phyloP scores from a whole-genome alignment of 2,329 filamentous ascomycete species.

The Paracorniculantispora psalliotae region DNA sequence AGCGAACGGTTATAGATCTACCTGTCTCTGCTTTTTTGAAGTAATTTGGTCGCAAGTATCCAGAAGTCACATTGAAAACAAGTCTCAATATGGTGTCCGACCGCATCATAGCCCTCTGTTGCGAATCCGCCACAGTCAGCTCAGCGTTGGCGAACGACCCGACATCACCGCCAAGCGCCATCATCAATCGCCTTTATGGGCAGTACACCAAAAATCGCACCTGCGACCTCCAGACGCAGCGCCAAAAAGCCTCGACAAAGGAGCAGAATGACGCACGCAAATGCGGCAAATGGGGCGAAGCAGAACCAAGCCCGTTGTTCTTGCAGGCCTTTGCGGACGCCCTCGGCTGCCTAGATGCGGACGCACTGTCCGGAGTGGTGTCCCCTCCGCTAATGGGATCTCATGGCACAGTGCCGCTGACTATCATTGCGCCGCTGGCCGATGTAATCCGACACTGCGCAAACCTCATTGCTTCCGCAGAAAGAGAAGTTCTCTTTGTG shows the following conservation, averaged over 20 bases:
- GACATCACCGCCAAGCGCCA: conserved; percentile 44
- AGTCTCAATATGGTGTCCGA: conserved; percentile 26
- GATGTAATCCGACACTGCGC: conserved; percentile 71
- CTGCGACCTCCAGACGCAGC: conserved; percentile 11
- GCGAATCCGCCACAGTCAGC: conserved; percentile 49
- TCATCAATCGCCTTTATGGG: conserved; percentile 52
- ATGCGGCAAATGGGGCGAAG: conserved; percentile 64
- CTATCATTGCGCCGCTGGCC: conserved; percentile 51
- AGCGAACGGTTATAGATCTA: too few species aligned
- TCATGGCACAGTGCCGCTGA: conserved; percentile 60
- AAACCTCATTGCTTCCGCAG: conserved; percentile 68
- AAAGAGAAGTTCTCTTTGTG: conserved; percentile 67
- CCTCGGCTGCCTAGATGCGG: conserved; percentile 48
- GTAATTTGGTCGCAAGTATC: too few species aligned
- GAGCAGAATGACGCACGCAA: conserved; percentile 48
- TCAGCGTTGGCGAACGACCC: conserved; percentile 52
- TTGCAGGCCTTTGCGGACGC: conserved; percentile 63
- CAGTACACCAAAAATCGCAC: conserved; percentile 18
- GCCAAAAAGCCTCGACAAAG: conserved; percentile 21
- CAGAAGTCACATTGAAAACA: too few species aligned
- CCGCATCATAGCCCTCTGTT: conserved; percentile 46
- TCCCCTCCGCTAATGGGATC: conserved; percentile 49
- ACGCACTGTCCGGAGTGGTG: conserved; percentile 46
- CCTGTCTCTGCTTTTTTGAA: too few species aligned
- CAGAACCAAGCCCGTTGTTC: conserved; percentile 62